These are phyloP conservation scores for Purpureocillium takamizusanense DNA, from an alignment of 2,329 filamentous ascomycete genomes.

Conservation along the genomic window DNA sequence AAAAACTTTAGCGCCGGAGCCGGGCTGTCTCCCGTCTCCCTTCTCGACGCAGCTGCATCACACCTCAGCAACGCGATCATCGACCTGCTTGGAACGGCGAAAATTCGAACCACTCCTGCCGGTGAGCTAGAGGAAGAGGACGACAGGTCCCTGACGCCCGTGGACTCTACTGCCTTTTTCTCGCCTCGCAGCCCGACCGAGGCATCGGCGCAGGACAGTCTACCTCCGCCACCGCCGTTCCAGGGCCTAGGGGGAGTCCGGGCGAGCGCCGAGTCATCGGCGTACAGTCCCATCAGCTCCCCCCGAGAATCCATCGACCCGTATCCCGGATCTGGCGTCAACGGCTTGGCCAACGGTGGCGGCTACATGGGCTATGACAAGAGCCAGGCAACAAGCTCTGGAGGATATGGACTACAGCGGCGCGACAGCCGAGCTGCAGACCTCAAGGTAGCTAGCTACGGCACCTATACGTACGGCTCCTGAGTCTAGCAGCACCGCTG, in stretches of 20 bases:
- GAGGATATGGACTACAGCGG: slow-evolving; percentile 28
- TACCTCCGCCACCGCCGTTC: slow-evolving; percentile 46
- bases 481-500: slow-evolving; percentile 6
- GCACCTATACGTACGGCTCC: slow-evolving; percentile 6
- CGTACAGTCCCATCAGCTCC: slow-evolving; percentile 66
- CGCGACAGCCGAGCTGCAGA: slow-evolving; percentile 37
- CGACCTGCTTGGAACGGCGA: slow-evolving; percentile 74
- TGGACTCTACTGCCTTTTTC: slow-evolving; percentile 62
- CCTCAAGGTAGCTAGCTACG: slow-evolving; percentile 30
- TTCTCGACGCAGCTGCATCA: slow-evolving; percentile 87
- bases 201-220: slow-evolving; percentile 24
- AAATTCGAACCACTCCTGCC: slow-evolving; percentile 68
- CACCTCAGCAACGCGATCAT: slow-evolving; percentile 81
- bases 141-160: slow-evolving; percentile 54
- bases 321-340: slow-evolving; percentile 24
- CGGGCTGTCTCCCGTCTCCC: slow-evolving; percentile 83
- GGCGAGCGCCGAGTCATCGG: slow-evolving; percentile 59
- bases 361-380: slow-evolving; percentile 25
- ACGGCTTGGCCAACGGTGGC: slow-evolving; percentile 27
- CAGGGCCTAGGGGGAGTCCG: slow-evolving; percentile 47
- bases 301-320: slow-evolving; percentile 49
- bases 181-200: slow-evolving; percentile 41
- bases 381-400: slow-evolving; percentile 21
- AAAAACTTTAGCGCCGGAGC: slow-evolving; percentile 81
- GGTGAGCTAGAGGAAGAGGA: slow-evolving; percentile 73